A percentile compares a stretch with the other conserved stretches of the same genome.
Conservation (phyloP, 2,329 filamentous ascomycete genomes). For the Neospermospora avenae region DNA sequence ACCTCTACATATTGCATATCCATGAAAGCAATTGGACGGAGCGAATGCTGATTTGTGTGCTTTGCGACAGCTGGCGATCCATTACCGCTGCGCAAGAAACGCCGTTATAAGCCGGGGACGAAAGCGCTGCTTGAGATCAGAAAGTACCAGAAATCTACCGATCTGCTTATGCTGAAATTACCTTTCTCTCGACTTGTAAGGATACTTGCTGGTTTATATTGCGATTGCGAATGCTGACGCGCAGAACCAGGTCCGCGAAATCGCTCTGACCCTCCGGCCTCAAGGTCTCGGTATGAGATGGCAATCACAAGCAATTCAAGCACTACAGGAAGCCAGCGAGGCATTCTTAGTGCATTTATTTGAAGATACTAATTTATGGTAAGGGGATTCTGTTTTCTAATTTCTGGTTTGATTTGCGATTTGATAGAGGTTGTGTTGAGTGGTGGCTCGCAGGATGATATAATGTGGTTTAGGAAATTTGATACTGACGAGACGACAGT, state of each 20-base stretch:
- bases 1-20: neutral
- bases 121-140: conserved; percentile 88
- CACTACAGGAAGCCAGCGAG: conserved; percentile 93
- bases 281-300: conserved; percentile 73
- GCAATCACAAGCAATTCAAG: conserved; percentile 93
- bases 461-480: neutral
- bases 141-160: conserved; percentile 83
- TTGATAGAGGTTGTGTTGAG: neutral
- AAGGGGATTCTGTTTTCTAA: neutral
- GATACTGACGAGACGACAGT: conserved; percentile 19
- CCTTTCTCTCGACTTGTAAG: conserved; percentile 73
- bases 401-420: neutral
- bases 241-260: conserved; percentile 61
- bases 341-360: conserved; percentile 96
- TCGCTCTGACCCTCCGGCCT: conserved; percentile 62
- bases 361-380: conserved; percentile 88
- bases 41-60: neutral
- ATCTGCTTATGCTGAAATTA: conserved; percentile 77
- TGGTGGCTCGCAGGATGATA: neutral
- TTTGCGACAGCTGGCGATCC: conserved; percentile 64
- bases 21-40: neutral
- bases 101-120: conserved; percentile 74
- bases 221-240: neutral
- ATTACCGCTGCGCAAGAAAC: conserved; percentile 57
- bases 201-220: conserved; percentile 22